These are phyloP conservation scores for Candida ortonii DNA, from an alignment of 805 yeast species.

Conservation along the genomic window DNA sequence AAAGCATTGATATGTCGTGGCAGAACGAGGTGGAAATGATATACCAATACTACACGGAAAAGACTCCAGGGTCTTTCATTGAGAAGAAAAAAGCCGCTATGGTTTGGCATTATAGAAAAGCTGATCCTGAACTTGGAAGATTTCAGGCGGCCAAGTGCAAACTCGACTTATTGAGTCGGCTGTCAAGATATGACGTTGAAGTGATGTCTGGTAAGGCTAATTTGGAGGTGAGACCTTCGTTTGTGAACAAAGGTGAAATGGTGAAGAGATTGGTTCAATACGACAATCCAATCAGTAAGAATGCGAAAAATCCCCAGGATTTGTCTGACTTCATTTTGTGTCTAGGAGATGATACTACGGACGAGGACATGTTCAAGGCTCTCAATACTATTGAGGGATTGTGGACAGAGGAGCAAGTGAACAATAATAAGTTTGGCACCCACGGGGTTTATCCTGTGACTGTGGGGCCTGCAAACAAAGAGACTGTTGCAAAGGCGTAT, in stretches of 20 bases:
- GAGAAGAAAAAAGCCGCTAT: conserved; percentile 91
- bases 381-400: conserved; percentile 57
- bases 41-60: conserved; percentile 72
- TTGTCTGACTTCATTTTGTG: conserved; percentile 85
- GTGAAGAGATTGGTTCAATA: conserved; percentile 73
- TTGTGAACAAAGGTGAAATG: conserved; percentile 95
- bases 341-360: conserved; percentile 94
- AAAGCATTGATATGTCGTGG: conserved; percentile 89
- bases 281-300: conserved; percentile 48
- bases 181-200: conserved; percentile 75
- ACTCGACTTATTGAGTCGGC: conserved; percentile 55
- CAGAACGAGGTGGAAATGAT: conserved; percentile 75
- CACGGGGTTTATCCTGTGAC: conserved; percentile 81
- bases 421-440: conserved; percentile 45
- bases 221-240: conserved; percentile 92
- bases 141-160: conserved; percentile 79
- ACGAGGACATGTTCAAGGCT: conserved; percentile 94
- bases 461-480: conserved; percentile 88
- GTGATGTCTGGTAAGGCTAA: conserved; percentile 98
- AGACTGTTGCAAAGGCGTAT: conserved; percentile 82
- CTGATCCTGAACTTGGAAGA: conserved; percentile 90
- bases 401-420: conserved; percentile 45
- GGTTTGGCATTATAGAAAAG: conserved; percentile 96
- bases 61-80: conserved; percentile 85
- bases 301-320: conserved; percentile 31